phyloP scores from a whole-genome alignment of 352 stramenopile species.

The Pythium phragmitis region DNA sequence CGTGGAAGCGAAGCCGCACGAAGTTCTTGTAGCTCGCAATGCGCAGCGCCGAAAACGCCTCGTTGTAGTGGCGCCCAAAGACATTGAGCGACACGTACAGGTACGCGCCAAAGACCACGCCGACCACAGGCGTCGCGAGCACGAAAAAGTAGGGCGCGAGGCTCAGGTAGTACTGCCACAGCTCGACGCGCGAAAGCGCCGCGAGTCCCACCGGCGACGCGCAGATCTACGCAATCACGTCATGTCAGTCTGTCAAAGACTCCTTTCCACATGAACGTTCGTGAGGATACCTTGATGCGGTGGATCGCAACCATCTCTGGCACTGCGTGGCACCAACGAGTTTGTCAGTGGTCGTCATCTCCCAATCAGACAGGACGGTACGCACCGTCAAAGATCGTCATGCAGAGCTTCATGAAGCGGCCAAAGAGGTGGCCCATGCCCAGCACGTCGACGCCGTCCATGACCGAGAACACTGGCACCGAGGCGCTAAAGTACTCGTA shows the following conservation, averaged over 20 bases:
- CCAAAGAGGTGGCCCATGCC: slow-evolving; percentile 58
- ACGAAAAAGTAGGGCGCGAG: slow-evolving; percentile 90
- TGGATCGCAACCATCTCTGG: slow-evolving; percentile 81
- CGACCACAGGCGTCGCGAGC: slow-evolving; percentile 71
- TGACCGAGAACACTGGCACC: slow-evolving; percentile 63
- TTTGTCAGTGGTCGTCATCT: neutral
- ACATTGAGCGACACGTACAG: slow-evolving; percentile 86
- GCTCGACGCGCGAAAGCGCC: slow-evolving; percentile 64
- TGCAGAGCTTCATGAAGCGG: slow-evolving; percentile 69
- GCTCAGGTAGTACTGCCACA: slow-evolving; percentile 82
- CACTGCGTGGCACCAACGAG: slow-evolving; percentile 36
- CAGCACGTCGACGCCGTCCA: slow-evolving; percentile 69
- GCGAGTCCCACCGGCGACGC: slow-evolving; percentile 38
- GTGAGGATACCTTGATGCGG: slow-evolving; percentile 52
- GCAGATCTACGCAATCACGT: slow-evolving; percentile 50
- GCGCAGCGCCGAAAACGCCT: slow-evolving; percentile 85
- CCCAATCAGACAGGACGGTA: neutral
- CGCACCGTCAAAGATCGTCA: slow-evolving; percentile 85
- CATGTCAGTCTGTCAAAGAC: neutral
- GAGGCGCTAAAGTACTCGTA: slow-evolving; percentile 80
- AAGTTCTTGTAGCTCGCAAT: slow-evolving; percentile 92
- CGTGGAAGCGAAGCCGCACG: slow-evolving; percentile 73
- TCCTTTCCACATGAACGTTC: neutral
- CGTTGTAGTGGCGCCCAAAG: slow-evolving; percentile 88
- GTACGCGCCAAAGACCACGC: slow-evolving; percentile 83